Percentiles rank a stretch among this genome's conserved stretches.
Conservation (phyloP, 345 rosid species). For the Brassica rapa region DNA sequence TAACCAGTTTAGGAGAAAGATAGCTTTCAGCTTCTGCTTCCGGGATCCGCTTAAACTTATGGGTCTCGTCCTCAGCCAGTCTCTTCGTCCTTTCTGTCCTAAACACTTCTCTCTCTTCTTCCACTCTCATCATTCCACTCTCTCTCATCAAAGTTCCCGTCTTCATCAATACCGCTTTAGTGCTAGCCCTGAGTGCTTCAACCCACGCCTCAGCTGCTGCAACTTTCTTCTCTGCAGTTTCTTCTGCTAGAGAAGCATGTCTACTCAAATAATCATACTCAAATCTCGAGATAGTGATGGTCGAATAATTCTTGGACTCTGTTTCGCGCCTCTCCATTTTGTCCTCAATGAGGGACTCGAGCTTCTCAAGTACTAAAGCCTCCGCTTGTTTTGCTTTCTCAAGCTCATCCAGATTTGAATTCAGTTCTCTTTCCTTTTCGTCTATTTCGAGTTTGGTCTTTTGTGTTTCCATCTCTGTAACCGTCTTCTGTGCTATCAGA, state of each 20-base stretch:
- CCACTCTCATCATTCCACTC: constrained; percentile 45
- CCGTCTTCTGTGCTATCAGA: constrained; percentile 47
- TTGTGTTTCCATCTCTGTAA: constrained; percentile 48
- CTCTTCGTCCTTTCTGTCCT: constrained; percentile 37
- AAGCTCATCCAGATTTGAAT: constrained; percentile 57
- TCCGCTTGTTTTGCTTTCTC: constrained; percentile 55
- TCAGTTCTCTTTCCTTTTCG: constrained; percentile 51
- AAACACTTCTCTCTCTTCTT: constrained; percentile 45
- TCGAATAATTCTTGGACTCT: constrained; percentile 46
- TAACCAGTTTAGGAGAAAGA: constrained; percentile 4
- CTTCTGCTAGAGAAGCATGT: constrained; percentile 64
- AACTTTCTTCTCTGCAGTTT: constrained; percentile 76
- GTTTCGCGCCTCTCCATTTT: constrained; percentile 50
- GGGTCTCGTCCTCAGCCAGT: constrained; percentile 48
- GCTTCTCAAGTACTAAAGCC: constrained; percentile 59
- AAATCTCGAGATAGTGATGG: constrained; percentile 62
- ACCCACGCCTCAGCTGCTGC: constrained; percentile 87
- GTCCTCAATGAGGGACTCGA: constrained; percentile 48
- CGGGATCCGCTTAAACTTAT: constrained; percentile 37
- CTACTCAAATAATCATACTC: constrained; percentile 73
- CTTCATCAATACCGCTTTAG: constrained; percentile 60
- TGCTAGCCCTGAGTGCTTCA: constrained; percentile 70
- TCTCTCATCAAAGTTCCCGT: constrained; percentile 48
- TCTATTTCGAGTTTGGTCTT: constrained; percentile 59
- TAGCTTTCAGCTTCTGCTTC: neutral